phyloP scores from a whole-genome alignment of 345 rosid genomes.

The Balakata baccata region DNA sequence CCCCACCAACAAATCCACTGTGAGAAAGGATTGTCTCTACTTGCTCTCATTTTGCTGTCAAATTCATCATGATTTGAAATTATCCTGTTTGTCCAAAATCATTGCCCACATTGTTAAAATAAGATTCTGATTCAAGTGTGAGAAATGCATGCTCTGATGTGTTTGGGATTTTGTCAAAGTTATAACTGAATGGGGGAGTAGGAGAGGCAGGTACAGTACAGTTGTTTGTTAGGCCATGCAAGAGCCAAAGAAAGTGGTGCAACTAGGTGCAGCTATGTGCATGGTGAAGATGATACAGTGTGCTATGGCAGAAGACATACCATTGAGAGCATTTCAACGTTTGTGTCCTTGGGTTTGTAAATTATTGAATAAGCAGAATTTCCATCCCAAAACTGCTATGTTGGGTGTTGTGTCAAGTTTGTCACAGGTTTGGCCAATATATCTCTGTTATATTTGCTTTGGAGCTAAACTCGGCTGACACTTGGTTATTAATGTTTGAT shows the following conservation, averaged over 20 bases:
- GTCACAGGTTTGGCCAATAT: constrained; percentile 18
- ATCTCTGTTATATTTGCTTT: background rate
- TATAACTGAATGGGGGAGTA: constrained; percentile 16
- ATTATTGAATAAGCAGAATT: constrained; percentile 15
- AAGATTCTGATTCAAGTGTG: constrained; percentile 24
- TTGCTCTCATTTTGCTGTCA: constrained; percentile 19
- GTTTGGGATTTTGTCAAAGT: constrained; percentile 21
- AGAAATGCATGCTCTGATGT: constrained; percentile 18
- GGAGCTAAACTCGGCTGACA: background rate
- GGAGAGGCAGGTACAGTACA: constrained; percentile 5
- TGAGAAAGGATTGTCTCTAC: constrained; percentile 16
- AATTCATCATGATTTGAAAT: constrained; percentile 11
- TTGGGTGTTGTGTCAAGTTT: constrained; percentile 15
- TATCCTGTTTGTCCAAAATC: constrained; percentile 9
- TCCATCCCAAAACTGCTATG: constrained; percentile 16
- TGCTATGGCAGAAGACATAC: constrained; percentile 1
- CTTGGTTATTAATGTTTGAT: constrained; percentile 5
- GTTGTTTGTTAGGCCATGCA: constrained; percentile 13
- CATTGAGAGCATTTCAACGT: constrained; percentile 9
- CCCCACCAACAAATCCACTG: constrained; percentile 14
- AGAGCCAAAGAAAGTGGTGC: constrained; percentile 19
- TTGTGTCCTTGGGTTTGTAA: constrained; percentile 17
- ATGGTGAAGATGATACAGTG: constrained; percentile 17
- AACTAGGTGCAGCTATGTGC: constrained; percentile 25
- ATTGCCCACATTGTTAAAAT: constrained; percentile 16